phyloP scores from a whole-genome alignment of 2,329 filamentous ascomycete species.

The Endoconidiophora laricicola region DNA sequence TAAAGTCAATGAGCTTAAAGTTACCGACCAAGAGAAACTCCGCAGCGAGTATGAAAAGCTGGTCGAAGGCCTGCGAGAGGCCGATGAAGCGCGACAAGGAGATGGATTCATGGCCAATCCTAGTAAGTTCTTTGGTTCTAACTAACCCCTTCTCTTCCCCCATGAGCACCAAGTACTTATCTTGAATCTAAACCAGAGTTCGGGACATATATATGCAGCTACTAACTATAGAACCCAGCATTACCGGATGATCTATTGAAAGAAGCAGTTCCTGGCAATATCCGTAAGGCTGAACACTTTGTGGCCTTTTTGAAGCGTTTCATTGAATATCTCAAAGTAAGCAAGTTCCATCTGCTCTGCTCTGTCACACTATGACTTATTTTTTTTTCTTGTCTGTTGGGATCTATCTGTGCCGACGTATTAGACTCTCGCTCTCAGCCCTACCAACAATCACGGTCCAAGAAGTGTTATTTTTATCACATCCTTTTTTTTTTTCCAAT shows the following conservation, averaged over 20 bases:
- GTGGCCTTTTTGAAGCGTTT: constrained; percentile 88
- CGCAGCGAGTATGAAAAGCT: constrained; percentile 92
- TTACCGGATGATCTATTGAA: constrained; percentile 86
- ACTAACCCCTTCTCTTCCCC: neutral
- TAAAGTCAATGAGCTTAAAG: constrained; percentile 86
- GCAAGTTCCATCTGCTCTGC: neutral
- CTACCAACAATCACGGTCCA: neutral
- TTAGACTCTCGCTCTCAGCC: neutral
- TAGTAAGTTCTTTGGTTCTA: constrained; percentile 20
- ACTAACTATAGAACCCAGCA: too few relatives aligned
- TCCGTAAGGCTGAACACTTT: constrained; percentile 89
- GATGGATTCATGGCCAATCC: constrained; percentile 94
- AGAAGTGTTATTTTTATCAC: neutral
- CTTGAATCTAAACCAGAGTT: neutral
- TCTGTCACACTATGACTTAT: neutral
- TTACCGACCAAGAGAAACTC: constrained; percentile 84
- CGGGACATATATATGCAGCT: constrained; percentile 27
- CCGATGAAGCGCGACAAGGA: constrained; percentile 78
- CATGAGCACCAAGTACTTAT: constrained; percentile 6
- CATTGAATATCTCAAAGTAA: constrained; percentile 80
- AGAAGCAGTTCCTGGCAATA: constrained; percentile 93
- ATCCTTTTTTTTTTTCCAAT: neutral
- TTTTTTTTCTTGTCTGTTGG: neutral
- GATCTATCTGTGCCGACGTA: neutral
- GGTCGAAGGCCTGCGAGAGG: constrained; percentile 75